Conservation (phyloP, 2,329 filamentous ascomycete species). For the Aspergillus sp. region DNA sequence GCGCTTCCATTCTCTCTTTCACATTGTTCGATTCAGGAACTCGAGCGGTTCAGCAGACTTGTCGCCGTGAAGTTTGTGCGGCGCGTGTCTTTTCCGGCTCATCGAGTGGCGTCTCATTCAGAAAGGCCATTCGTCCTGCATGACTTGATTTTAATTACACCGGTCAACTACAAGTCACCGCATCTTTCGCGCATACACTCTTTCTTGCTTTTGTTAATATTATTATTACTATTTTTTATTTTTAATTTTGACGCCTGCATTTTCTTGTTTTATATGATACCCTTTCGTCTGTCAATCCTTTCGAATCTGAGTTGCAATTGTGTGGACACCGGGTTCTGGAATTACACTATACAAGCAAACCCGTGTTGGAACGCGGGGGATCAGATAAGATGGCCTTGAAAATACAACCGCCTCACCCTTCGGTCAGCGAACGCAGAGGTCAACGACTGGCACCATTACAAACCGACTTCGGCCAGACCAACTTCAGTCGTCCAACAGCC, state of each 20-base stretch:
- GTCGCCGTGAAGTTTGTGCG: neutral
- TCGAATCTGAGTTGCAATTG: neutral
- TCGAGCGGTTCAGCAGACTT: neutral
- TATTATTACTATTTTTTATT: neutral
- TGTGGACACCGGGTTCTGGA: neutral
- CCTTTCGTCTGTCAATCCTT: neutral
- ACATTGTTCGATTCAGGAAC: neutral
- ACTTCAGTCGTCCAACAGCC: slow-evolving; percentile 25
- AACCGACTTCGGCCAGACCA: slow-evolving; percentile 15
- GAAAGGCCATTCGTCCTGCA: neutral
- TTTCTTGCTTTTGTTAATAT: neutral
- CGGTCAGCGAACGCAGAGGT: slow-evolving; percentile 33
- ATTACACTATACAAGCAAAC: no score
- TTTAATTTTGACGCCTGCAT: neutral
- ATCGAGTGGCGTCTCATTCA: neutral
- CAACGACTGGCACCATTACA: slow-evolving; percentile 30
- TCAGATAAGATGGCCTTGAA: slow-evolving; percentile 11
- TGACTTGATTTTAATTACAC: neutral
- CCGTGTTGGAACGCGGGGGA: neutral
- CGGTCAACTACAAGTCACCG: neutral
- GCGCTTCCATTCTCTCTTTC: neutral
- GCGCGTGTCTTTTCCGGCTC: neutral
- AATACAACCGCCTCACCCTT: slow-evolving; percentile 14
- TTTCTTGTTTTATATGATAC: neutral
- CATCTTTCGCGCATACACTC: neutral